Evolutionary conservation across 208 protist genomes (phyloP).

Genomic region (Acanthamoeba triangularis): DNA sequence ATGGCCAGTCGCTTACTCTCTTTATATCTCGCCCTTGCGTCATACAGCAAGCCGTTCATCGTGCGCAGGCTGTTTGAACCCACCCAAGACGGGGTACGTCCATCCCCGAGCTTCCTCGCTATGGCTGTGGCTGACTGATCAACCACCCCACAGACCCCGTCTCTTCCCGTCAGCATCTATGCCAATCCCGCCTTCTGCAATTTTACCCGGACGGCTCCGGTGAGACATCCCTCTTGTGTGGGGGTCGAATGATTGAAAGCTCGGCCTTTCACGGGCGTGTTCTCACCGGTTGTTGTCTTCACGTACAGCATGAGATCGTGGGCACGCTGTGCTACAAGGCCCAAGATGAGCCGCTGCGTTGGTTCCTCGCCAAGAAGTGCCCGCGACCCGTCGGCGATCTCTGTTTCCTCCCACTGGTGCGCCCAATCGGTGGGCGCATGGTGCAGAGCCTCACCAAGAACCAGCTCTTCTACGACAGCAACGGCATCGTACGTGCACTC

Average conservation of each 20-base stretch:
- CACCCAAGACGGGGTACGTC: not conserved
- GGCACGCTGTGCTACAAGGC: conserved; percentile 38
- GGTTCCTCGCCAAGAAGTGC: not conserved
- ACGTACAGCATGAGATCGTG: not conserved
- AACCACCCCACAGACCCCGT: not conserved
- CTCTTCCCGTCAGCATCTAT: not conserved
- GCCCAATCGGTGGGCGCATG: not conserved
- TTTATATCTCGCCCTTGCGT: not conserved
- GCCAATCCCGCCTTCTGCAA: conserved; percentile 3
- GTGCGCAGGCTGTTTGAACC: not conserved
- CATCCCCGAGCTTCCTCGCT: not conserved
- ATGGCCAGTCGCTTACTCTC: not conserved
- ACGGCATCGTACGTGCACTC: not conserved
- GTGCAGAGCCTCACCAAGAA: conserved; percentile 17
- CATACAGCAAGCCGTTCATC: conserved; percentile 17
- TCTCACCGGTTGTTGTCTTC: not conserved
- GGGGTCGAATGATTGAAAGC: not conserved
- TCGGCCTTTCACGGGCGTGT: not conserved
- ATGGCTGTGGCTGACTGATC: not conserved
- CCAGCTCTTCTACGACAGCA: conserved; percentile 15
- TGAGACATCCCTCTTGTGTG: not conserved
- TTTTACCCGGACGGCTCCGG: not conserved
- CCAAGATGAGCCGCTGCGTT: not conserved
- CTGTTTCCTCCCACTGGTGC: not conserved
- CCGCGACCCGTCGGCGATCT: not conserved